phyloP scores from a whole-genome alignment of 352 stramenopile genomes.

The Pythium biforme region DNA sequence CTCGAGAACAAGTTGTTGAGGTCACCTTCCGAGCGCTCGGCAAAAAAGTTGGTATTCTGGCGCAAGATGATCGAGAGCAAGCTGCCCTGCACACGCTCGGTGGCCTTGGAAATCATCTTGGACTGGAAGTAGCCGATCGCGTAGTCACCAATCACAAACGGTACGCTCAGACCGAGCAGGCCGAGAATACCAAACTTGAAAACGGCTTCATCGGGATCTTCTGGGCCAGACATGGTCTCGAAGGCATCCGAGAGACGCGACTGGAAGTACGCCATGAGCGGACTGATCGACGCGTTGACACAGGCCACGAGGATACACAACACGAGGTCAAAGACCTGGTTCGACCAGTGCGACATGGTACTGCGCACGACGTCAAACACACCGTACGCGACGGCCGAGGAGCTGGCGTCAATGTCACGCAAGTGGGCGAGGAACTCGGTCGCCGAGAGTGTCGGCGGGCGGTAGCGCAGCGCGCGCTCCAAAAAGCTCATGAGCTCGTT shows the following conservation, averaged over 20 bases:
- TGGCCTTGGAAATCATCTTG: conserved; percentile 90
- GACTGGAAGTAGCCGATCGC: conserved; percentile 87
- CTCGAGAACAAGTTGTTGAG: conserved; percentile 89
- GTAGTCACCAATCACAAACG: conserved; percentile 86
- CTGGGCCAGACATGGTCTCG: conserved; percentile 39
- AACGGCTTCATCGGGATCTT: conserved; percentile 38
- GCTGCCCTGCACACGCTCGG: conserved; percentile 67
- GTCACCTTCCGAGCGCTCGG: conserved; percentile 81
- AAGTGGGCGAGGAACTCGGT: conserved; percentile 83
- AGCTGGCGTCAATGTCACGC: conserved; percentile 82
- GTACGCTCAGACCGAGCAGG: conserved; percentile 71
- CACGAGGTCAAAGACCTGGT: conserved; percentile 67
- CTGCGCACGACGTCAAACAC: conserved; percentile 72
- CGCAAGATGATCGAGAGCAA: conserved; percentile 80
- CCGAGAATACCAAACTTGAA: conserved; percentile 76
- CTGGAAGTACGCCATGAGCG: conserved; percentile 73
- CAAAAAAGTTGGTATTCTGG: conserved; percentile 81
- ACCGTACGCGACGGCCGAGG: conserved; percentile 71
- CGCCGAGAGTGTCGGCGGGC: conserved; percentile 64
- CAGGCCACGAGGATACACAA: conserved; percentile 81
- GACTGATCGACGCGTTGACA: conserved; percentile 82
- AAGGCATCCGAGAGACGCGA: conserved; percentile 74
- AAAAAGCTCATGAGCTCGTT: conserved; percentile 88
- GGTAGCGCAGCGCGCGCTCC: conserved; percentile 77
- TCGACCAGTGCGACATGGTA: conserved; percentile 85